Evolutionary conservation across 129 eudicot genomes (phyloP).

Genomic region (carrot (Daucus carota)): DH1_v3.0 NC_030387.2:3493001-3493500

Average conservation of each 20-base stretch:
- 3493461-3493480: slow-evolving; percentile 14
- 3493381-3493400: neutral
- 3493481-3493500: slow-evolving; percentile 21
- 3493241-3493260: too few relatives aligned
- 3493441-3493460: slow-evolving; percentile 15
- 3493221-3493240: too few relatives aligned
- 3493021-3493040: neutral
- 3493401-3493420: neutral
- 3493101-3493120: too few relatives aligned
- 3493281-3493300: neutral
- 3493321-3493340: slow-evolving; percentile 14
- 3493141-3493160: too few relatives aligned
- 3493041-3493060: neutral
- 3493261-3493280: too few relatives aligned
- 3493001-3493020: neutral
- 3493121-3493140: too few relatives aligned
- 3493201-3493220: too few relatives aligned
- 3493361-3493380: too few relatives aligned
- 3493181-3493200: too few relatives aligned
- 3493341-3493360: neutral
- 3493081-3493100: too few relatives aligned
- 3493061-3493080: neutral
- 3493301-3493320: neutral
- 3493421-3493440: neutral
- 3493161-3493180: too few relatives aligned